phyloP scores from a whole-genome alignment of 2,329 filamentous ascomycete species.

The Penicillium janthinellum region DNA sequence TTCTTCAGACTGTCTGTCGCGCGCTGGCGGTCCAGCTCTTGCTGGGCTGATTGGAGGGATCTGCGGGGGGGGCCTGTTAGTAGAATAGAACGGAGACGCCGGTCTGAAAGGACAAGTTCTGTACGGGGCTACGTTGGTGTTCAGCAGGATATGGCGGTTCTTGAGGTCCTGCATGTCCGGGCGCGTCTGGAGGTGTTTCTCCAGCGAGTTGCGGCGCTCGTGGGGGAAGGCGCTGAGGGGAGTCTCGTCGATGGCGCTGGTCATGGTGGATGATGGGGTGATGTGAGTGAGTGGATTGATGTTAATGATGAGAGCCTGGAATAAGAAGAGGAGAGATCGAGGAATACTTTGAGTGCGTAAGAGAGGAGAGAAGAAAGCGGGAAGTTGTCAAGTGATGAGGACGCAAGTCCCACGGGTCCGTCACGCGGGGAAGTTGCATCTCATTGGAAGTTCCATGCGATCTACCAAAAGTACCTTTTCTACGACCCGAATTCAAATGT shows the following conservation, averaged over 20 bases:
- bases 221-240: slow-evolving; percentile 57
- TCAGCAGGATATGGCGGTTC: slow-evolving; percentile 67
- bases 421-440: slow-evolving; percentile 24
- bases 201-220: slow-evolving; percentile 66
- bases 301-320: neutral
- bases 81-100: neutral
- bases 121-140: slow-evolving; percentile 68
- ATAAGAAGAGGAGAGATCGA: neutral
- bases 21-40: slow-evolving; percentile 66
- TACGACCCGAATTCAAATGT: neutral
- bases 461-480: neutral
- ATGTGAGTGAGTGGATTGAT: neutral
- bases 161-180: slow-evolving; percentile 67
- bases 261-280: neutral
- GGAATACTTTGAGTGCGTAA: neutral
- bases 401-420: slow-evolving; percentile 11
- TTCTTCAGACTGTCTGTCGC: slow-evolving; percentile 66
- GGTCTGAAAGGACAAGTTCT: slow-evolving; percentile 23
- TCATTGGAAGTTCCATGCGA: slow-evolving; percentile 1
- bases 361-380: neutral
- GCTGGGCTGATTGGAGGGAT: slow-evolving; percentile 62
- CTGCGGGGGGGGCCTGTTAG: slow-evolving; percentile 37
- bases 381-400: slow-evolving; percentile 22
- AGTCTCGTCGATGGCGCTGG: slow-evolving; percentile 54
- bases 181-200: slow-evolving; percentile 71